A percentile compares a stretch with the other conserved stretches of the same genome.
phyloP scores from a whole-genome alignment of 1,284 basidiomycete species.

The Rhodotorula sp. region DNA sequence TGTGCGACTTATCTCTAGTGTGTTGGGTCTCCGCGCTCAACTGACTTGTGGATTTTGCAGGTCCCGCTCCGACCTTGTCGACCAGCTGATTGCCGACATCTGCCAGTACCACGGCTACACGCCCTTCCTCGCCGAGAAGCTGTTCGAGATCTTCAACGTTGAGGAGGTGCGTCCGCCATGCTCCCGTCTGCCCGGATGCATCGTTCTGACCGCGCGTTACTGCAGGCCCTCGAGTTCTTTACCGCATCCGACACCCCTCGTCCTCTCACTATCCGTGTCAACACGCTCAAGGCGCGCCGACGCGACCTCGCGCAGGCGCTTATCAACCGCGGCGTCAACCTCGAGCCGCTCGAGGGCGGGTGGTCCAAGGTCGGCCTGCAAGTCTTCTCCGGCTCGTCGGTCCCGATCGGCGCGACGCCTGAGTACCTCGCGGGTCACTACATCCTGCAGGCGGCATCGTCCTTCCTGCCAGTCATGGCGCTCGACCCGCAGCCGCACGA shows the following conservation, averaged over 20 bases:
- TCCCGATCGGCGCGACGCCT: conserved; percentile 95
- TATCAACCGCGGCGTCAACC: conserved; percentile 89
- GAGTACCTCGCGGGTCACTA: conserved; percentile 99
- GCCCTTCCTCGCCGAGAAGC: conserved; percentile 88
- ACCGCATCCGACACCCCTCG: conserved; percentile 96
- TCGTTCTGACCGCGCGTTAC: not conserved
- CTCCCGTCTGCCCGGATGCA: not conserved
- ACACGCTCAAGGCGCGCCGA: conserved; percentile 89
- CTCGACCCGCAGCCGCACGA: conserved; percentile 90
- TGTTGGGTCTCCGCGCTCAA: not conserved
- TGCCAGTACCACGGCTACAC: conserved; percentile 98
- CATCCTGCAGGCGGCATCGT: conserved; percentile 98
- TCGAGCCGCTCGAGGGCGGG: conserved; percentile 91
- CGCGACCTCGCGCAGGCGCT: conserved; percentile 92
- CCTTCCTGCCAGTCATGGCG: conserved; percentile 98
- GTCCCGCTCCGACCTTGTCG: conserved; percentile 82
- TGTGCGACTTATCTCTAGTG: conserved; percentile 57
- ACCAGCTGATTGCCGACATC: conserved; percentile 85
- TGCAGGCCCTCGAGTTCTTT: conserved; percentile 93
- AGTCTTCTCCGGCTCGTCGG: conserved; percentile 78
- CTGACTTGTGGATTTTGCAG: conserved; percentile 53
- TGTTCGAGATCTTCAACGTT: conserved; percentile 90
- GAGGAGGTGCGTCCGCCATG: conserved; percentile 66
- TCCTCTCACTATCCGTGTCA: conserved; percentile 96
- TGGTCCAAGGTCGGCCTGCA: conserved; percentile 99